phyloP scores from a whole-genome alignment of 768 basidiomycete genomes.

The Termitomyces sp. region DNA sequence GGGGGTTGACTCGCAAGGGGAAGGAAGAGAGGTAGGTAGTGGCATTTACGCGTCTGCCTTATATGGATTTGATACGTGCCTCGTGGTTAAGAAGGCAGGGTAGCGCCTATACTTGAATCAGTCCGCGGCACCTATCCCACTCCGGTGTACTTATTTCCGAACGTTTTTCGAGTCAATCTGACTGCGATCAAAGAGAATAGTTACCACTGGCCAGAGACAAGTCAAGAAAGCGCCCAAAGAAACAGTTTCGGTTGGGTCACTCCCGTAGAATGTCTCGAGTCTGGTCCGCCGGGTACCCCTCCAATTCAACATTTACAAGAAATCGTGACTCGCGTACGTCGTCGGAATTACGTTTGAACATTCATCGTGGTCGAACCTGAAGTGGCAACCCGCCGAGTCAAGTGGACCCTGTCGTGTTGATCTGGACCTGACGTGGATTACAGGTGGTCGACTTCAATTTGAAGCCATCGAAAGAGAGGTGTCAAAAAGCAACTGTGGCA shows the following conservation, averaged over 20 bases:
- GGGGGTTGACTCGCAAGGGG: constrained; percentile 16
- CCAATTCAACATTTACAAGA: not conserved
- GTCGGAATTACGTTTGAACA: constrained; percentile 17
- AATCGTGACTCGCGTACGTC: constrained; percentile 1
- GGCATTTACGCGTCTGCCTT: constrained; percentile 34
- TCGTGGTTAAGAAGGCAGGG: constrained; percentile 36
- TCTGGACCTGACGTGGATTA: constrained; percentile 10
- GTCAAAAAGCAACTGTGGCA: not conserved
- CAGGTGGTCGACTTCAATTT: no score
- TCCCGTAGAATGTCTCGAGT: not conserved
- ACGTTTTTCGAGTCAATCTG: constrained; percentile 9
- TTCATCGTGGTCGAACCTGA: constrained; percentile 15
- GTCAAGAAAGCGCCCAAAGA: constrained; percentile 3
- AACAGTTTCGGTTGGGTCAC: constrained; percentile 3
- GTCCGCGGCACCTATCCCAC: constrained; percentile 18
- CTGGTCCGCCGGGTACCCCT: constrained; percentile 1
- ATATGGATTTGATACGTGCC: constrained; percentile 35
- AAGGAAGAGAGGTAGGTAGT: constrained; percentile 28
- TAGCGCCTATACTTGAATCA: constrained; percentile 21
- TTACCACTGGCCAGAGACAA: constrained; percentile 9
- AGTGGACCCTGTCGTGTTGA: constrained; percentile 11
- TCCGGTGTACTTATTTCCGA: constrained; percentile 13
- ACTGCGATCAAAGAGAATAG: constrained; percentile 8
- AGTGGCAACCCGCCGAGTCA: constrained; percentile 10
- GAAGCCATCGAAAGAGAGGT: not conserved